Conservation (phyloP, 768 basidiomycete genomes). For the Lentinula edodes region DNA sequence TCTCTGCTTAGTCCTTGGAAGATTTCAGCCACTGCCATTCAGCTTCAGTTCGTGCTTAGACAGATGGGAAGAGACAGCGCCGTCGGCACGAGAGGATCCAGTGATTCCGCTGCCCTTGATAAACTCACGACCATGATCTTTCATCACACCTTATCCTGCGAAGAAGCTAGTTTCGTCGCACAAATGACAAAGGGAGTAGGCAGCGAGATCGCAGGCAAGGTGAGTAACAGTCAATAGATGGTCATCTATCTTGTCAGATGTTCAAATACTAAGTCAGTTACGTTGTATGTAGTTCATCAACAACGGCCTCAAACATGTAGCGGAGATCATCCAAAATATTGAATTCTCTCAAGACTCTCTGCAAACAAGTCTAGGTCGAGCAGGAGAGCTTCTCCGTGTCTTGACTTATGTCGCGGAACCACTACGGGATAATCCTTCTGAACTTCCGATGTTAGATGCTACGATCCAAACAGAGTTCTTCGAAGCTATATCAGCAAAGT, state of each 20-base stretch:
- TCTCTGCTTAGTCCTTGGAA: slow-evolving; percentile 79
- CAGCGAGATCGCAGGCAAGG: slow-evolving; percentile 62
- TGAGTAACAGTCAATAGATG: slow-evolving; percentile 22
- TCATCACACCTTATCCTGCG: slow-evolving; percentile 66
- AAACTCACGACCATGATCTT: slow-evolving; percentile 64
- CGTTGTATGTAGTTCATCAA: slow-evolving; percentile 55
- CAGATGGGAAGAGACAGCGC: slow-evolving; percentile 65
- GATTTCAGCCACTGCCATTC: slow-evolving; percentile 73
- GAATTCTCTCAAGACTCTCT: slow-evolving; percentile 24
- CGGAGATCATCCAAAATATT: slow-evolving; percentile 42
- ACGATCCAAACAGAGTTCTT: slow-evolving; percentile 56
- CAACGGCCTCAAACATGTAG: slow-evolving; percentile 63
- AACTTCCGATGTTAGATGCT: slow-evolving; percentile 45
- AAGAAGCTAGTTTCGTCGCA: slow-evolving; percentile 81
- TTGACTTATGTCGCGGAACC: slow-evolving; percentile 66
- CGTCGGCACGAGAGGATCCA: slow-evolving; percentile 36
- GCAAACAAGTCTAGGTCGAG: slow-evolving; percentile 40
- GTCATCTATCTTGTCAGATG: not conserved
- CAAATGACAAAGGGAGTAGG: slow-evolving; percentile 74
- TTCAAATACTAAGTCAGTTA: not conserved
- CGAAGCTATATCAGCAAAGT: slow-evolving; percentile 38
- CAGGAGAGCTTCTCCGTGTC: slow-evolving; percentile 65
- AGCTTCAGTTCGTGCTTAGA: slow-evolving; percentile 70
- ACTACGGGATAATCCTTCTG: slow-evolving; percentile 39
- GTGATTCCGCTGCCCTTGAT: slow-evolving; percentile 54